These are phyloP conservation scores for Paecilomyces formosus DNA, from an alignment of 2,329 filamentous ascomycete genomes.

Conservation along the genomic window DNA sequence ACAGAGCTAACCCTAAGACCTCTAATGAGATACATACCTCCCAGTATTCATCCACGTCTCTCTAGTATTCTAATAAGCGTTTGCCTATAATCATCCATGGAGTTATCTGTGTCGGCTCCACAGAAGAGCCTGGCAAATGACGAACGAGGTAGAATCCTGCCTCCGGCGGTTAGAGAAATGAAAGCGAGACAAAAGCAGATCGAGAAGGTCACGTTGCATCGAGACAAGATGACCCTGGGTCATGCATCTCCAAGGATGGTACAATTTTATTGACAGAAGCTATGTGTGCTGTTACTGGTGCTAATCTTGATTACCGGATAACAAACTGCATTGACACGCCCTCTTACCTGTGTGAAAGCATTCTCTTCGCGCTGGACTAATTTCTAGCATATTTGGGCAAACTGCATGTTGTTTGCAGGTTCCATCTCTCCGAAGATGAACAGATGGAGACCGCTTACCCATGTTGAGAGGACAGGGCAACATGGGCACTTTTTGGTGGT, in stretches of 20 bases:
- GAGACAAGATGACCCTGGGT: not conserved
- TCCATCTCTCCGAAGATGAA: too few relatives aligned
- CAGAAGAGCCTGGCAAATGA: not conserved
- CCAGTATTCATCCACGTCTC: not conserved
- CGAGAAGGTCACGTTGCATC: not conserved
- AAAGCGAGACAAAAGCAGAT: not conserved
- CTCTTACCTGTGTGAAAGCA: too few relatives aligned
- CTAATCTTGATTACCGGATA: not conserved
- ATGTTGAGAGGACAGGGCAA: too few relatives aligned
- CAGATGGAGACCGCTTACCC: too few relatives aligned
- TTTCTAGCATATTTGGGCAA: too few relatives aligned
- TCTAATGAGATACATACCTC: not conserved
- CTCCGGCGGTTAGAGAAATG: not conserved
- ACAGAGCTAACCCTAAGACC: not conserved
- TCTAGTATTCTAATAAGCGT: not conserved
- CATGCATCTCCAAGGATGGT: not conserved
- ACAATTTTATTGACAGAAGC: not conserved
- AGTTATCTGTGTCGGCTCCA: not conserved
- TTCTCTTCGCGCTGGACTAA: too few relatives aligned
- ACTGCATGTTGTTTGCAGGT: too few relatives aligned
- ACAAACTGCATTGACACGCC: not conserved
- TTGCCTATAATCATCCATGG: not conserved
- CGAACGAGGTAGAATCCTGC: not conserved
- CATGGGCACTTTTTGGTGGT: too few relatives aligned
- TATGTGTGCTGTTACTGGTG: not conserved